Conservation (phyloP, 108 stramenopile genomes). For the Poteriospumella lacustris region DNA sequence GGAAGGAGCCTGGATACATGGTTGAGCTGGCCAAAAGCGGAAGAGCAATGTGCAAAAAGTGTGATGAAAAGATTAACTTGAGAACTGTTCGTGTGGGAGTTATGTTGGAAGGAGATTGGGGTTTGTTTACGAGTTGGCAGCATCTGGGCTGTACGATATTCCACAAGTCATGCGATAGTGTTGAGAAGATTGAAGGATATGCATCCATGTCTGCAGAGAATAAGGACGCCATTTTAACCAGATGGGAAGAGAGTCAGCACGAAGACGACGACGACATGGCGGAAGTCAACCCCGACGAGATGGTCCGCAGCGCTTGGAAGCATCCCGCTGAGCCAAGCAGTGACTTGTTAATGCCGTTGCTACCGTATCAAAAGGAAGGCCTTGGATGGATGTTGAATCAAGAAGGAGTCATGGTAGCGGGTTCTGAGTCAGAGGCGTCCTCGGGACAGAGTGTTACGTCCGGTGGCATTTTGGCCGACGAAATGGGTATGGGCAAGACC, state of each 20-base stretch:
- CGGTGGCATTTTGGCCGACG: slow-evolving; percentile 93
- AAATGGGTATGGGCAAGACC: slow-evolving; percentile 67
- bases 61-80: slow-evolving; percentile 39
- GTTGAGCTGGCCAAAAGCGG: slow-evolving; percentile 42
- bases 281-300: slow-evolving; percentile 71
- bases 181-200: slow-evolving; percentile 28
- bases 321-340: slow-evolving; percentile 65
- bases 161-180: neutral
- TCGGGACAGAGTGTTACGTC: too few relatives aligned
- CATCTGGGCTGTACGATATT: slow-evolving; percentile 50
- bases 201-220: neutral
- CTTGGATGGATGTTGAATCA: slow-evolving; percentile 82
- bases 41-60: slow-evolving; percentile 48
- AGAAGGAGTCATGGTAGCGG: slow-evolving; percentile 43
- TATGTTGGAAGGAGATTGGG: slow-evolving; percentile 48
- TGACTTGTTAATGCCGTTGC: slow-evolving; percentile 65
- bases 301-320: slow-evolving; percentile 72
- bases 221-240: neutral
- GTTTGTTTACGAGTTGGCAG: slow-evolving; percentile 53
- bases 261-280: slow-evolving; percentile 40
- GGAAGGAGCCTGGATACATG: too few relatives aligned
- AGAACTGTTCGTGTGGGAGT: slow-evolving; percentile 43
- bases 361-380: slow-evolving; percentile 95
- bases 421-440: too few relatives aligned
- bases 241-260: slow-evolving; percentile 39